Evolutionary conservation across 2,329 filamentous ascomycete species (phyloP), one percentile per base, ranked within the genome.

Genomic region (Fusarium sp.): DNA sequence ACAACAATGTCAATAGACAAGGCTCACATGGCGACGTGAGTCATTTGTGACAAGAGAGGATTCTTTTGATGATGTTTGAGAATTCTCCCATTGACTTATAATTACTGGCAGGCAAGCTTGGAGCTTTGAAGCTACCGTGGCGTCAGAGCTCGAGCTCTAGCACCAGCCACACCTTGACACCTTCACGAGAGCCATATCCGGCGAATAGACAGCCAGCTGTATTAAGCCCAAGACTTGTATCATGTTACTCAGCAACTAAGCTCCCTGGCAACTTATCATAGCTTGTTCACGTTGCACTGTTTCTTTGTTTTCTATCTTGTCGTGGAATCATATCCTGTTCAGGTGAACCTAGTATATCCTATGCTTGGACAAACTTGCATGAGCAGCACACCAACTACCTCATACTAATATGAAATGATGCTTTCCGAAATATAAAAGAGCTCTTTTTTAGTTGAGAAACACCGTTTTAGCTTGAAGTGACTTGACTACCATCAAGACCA

Each of bases 81-180:
- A 40, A 20, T 21, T n/a, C 23, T 23, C 17, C 9, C 7, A 30
- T 24, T 7, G 19, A 28, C 24, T 26, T 39, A 5, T 26, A 19
- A 17, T 20, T 7, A 19, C 28, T n/a, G 10, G 23, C 39, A 46
- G 20, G 28, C 14, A 48, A 65, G 34, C 60, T 65, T 43, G 28
- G 23, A 60, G 58, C 46, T 52, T 52, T 45, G 21, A 23, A 45
- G 42, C 45, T 65, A 34, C 39, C 20, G 56, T 67, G 63, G 63
- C 63, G 62, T 63, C 39, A 34, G 34, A 52, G 56, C 56, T 49
- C 11, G 10, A 63, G 59, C 50, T 57, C 14, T 20, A 26, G 20
- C 42, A 40, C 21, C 28, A 67, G 63, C 63, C 63, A 66, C 63
- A 66, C n/a, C 17, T 36, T n/a, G 62, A 66, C 63, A 66, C n/a